Percentiles rank a stretch among this genome's conserved stretches.
Conservation (phyloP, 2,329 filamentous ascomycete genomes). For the Mycogone perniciosa region DNA sequence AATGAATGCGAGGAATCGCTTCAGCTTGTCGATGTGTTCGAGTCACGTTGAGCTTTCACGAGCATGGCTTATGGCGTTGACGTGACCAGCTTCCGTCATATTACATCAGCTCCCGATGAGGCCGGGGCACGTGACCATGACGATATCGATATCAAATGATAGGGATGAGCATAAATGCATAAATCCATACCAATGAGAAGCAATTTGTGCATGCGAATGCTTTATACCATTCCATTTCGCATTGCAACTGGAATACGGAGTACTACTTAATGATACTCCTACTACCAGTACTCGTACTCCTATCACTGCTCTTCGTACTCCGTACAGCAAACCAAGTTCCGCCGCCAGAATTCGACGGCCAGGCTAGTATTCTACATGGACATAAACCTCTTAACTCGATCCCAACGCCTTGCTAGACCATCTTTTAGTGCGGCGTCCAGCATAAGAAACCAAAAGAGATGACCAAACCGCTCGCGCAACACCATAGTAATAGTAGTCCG, state of each 20-base stretch:
- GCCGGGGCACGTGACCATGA: conserved; percentile 23
- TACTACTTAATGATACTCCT: too few relatives aligned
- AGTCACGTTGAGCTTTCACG: conserved; percentile 26
- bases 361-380: neutral
- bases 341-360: too few relatives aligned
- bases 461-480: conserved; percentile 6
- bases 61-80: conserved; percentile 10
- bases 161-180: neutral
- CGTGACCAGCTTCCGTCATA: conserved; percentile 28
- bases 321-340: too few relatives aligned
- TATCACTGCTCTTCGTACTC: too few relatives aligned
- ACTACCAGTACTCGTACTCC: too few relatives aligned
- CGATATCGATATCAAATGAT: neutral
- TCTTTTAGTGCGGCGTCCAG: conserved; percentile 2
- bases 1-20: conserved; percentile 5
- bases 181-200: neutral
- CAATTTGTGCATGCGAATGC: too few relatives aligned
- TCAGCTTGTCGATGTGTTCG: conserved; percentile 13
- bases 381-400: neutral
- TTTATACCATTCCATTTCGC: too few relatives aligned
- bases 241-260: too few relatives aligned
- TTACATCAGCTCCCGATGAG: conserved; percentile 15
- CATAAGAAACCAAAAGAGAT: conserved; percentile 10
- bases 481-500: conserved; percentile 11
- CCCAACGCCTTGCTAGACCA: conserved; percentile 7